These are phyloP conservation scores for Candolleomyces eurysporus DNA, from an alignment of 768 basidiomycete genomes.

Conservation along the genomic window DNA sequence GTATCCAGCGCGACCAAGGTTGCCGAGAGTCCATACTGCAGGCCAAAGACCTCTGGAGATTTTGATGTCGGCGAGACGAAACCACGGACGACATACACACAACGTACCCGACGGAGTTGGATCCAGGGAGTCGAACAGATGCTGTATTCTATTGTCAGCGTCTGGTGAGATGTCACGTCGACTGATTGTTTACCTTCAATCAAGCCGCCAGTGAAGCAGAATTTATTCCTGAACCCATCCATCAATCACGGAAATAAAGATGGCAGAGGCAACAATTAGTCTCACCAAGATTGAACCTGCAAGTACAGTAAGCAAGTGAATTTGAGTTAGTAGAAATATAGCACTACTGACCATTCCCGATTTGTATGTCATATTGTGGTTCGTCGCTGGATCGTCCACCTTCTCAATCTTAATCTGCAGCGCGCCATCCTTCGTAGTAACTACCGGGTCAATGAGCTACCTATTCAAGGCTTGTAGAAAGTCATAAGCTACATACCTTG, in stretches of 20 bases:
- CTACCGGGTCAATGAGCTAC: slow-evolving; percentile 10
- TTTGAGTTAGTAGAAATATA: neutral
- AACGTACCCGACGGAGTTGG: slow-evolving; percentile 22
- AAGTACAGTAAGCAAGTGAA: neutral
- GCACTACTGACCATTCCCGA: slow-evolving; percentile 41
- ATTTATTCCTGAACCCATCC: slow-evolving; percentile 31
- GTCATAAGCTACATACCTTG: slow-evolving; percentile 17
- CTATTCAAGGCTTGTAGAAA: neutral
- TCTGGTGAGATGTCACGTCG: neutral
- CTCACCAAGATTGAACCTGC: slow-evolving; percentile 31
- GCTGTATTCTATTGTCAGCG: slow-evolving; percentile 15
- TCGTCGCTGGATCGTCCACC: slow-evolving; percentile 32
- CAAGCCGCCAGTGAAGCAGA: slow-evolving; percentile 75
- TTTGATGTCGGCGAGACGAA: slow-evolving; percentile 1
- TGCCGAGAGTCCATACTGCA: slow-evolving; percentile 45
- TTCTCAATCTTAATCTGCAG: slow-evolving; percentile 64
- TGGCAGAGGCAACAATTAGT: neutral
- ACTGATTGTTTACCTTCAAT: slow-evolving; percentile 33
- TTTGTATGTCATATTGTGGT: slow-evolving; percentile 66
- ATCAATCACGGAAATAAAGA: neutral
- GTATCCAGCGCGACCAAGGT: slow-evolving; percentile 73
- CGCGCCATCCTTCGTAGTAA: slow-evolving; percentile 62
- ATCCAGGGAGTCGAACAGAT: slow-evolving; percentile 31
- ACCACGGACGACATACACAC: slow-evolving; percentile 12
- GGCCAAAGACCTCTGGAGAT: slow-evolving; percentile 46